phyloP scores from a whole-genome alignment of 139 green algal genomes.

The Micractinium conductrix region DNA sequence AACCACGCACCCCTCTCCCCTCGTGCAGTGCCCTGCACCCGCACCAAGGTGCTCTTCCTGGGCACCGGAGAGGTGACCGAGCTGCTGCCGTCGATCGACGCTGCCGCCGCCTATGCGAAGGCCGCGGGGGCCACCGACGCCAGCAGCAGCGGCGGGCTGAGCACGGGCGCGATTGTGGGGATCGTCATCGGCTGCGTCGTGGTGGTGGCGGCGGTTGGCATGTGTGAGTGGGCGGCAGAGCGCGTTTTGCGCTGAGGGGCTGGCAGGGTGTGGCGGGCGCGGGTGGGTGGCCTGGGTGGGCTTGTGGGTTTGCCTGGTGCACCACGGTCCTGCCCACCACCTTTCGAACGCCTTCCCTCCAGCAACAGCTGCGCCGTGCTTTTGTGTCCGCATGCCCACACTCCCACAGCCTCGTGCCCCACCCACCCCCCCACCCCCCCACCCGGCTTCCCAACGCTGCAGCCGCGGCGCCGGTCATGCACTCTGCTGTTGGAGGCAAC shows the following conservation, averaged over 20 bases:
- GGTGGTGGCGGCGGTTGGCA: background rate
- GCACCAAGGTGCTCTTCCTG: background rate
- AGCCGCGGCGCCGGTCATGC: too few species aligned
- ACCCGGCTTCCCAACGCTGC: background rate
- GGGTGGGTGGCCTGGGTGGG: background rate
- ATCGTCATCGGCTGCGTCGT: background rate
- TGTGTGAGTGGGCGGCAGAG: background rate
- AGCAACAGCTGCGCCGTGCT: too few species aligned
- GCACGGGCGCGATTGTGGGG: constrained; percentile 6
- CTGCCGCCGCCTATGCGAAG: background rate
- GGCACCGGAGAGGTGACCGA: background rate
- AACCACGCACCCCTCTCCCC: too few species aligned
- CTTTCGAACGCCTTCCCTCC: background rate
- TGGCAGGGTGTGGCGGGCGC: background rate
- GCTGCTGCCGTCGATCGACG: too few species aligned
- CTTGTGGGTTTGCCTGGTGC: background rate
- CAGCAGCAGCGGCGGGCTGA: constrained; percentile 9
- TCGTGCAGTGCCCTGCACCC: background rate
- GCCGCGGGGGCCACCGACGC: background rate
- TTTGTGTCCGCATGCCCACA: background rate
- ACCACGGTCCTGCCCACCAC: background rate
- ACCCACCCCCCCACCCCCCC: background rate
- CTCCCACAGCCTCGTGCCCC: background rate
- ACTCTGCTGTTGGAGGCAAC: too few species aligned
- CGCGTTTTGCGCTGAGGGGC: background rate